Evolutionary conservation across 306 rosid species (phyloP).

Genomic region (Lathyrus oleraceus): DNA sequence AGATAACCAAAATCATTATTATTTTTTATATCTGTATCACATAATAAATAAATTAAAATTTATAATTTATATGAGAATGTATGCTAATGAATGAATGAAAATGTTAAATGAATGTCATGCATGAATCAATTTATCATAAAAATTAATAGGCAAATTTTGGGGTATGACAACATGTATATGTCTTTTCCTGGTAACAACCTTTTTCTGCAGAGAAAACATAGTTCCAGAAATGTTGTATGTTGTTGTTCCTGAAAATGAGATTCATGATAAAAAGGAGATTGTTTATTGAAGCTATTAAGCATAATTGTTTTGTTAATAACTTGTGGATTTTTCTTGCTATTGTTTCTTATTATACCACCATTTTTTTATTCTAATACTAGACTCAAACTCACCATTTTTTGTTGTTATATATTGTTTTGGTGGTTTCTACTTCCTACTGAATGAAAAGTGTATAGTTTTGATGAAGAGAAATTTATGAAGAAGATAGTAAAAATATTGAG

Average conservation of each 20-base stretch:
- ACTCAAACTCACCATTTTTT: constrained; percentile 72
- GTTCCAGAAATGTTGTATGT: constrained; percentile 57
- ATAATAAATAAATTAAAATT: too few species aligned
- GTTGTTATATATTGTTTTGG: background rate
- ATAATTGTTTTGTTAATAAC: constrained; percentile 71
- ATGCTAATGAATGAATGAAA: too few species aligned
- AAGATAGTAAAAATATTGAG: constrained; percentile 2
- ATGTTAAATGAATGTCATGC: too few species aligned
- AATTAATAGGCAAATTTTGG: too few species aligned
- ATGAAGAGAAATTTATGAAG: constrained; percentile 27
- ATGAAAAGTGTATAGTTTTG: background rate
- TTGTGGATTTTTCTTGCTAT: constrained; percentile 37
- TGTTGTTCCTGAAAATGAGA: constrained; percentile 29
- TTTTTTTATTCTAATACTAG: constrained; percentile 66
- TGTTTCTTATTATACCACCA: constrained; percentile 29
- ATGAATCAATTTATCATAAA: too few species aligned
- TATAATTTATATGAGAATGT: too few species aligned
- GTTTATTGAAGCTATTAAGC: constrained; percentile 34
- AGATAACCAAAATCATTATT: too few species aligned
- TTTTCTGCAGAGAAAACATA: constrained; percentile 68
- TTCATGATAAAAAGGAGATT: too few species aligned
- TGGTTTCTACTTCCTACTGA: background rate
- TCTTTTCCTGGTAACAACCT: constrained; percentile 71
- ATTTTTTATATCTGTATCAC: too few species aligned
- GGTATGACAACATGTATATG: constrained; percentile 98